Base-by-base conservation (phyloP, 495 filamentous ascomycete species). In the Beverwykella pulmonaria region DNA sequence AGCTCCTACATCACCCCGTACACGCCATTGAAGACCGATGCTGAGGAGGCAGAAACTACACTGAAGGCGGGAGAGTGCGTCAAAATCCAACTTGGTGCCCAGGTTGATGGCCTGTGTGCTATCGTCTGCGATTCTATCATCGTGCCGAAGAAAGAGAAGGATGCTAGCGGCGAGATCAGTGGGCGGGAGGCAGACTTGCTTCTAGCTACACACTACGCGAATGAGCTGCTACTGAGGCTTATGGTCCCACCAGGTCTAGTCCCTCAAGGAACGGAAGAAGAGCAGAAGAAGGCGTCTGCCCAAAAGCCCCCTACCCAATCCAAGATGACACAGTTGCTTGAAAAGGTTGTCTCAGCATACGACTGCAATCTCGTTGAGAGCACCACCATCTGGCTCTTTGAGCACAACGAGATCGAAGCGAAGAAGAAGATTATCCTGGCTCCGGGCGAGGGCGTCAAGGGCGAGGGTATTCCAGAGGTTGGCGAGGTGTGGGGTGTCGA, bases 401-500 rank as follows among this genome's bases (percentile, higher is more conserved):
- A 91, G 69, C 89, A 90, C 74, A 96, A 98, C 77, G 94, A 98
- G 76, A 98, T 98, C 69, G 94, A 98, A 81, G 90, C 89, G 62
- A 90, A 90, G 82, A 98, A 98, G 87, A 97, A 96, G 86, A 95
- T 98, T 75, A 94, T 98, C 56, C 80, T 98, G 26, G 83, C 90
- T 20, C 92, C 95, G 30, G 89, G 89, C 56, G 90, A 96, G 73
- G 85, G 85, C 58, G 87, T 90, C 72, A 96, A 94, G 80, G 92
- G 92, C 53, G 94, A 98, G 73, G 94, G 94, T 68, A 74, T 86
- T 46, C 91, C 94, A 41, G 94, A 96, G 70, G 82, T 97, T 55
- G 92, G 92, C 67, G 94, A 98, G 74, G 93, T 94, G 68, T 98
- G 94, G 94, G 94, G 94, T 76, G 92, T 98, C 34, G 94, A 98